Conservation (phyloP, 2,329 filamentous ascomycete species). For the Colletotrichum sansevieriae region DNA sequence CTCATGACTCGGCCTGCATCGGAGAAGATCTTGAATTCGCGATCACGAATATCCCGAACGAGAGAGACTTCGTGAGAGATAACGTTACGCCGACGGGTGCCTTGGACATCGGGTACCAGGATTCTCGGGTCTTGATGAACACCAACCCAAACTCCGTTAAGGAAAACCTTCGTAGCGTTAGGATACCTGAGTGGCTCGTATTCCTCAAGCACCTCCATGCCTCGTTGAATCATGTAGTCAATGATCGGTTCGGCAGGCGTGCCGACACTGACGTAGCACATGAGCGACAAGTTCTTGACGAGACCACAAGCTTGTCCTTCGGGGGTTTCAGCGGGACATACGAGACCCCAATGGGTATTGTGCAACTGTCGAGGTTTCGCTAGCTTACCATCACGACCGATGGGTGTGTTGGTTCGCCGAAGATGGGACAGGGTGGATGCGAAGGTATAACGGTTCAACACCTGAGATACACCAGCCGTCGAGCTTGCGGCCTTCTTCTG, state of each 20-base stretch:
- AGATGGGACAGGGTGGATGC: slow-evolving; percentile 97
- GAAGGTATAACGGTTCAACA: slow-evolving; percentile 97
- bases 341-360: slow-evolving; percentile 98
- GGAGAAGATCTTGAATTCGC: slow-evolving; percentile 98
- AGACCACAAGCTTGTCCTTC: slow-evolving; percentile 98
- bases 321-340: slow-evolving; percentile 96
- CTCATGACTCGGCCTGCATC: slow-evolving; percentile 96
- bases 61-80: slow-evolving; percentile 94
- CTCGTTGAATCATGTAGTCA: slow-evolving; percentile 94
- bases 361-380: slow-evolving; percentile 98
- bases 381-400: slow-evolving; percentile 97
- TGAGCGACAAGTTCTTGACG: slow-evolving; percentile 96
- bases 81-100: slow-evolving; percentile 82
- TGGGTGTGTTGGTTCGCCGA: slow-evolving; percentile 96
- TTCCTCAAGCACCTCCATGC: slow-evolving; percentile 97
- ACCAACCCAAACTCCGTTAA: slow-evolving; percentile 98
- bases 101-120: slow-evolving; percentile 82
- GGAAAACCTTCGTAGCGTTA: slow-evolving; percentile 96
- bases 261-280: slow-evolving; percentile 98
- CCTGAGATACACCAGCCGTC: slow-evolving; percentile 97
- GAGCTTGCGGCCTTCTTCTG: slow-evolving; percentile 98
- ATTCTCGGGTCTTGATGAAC: slow-evolving; percentile 91
- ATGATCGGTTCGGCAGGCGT: slow-evolving; percentile 91
- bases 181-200: slow-evolving; percentile 89
- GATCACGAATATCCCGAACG: slow-evolving; percentile 94